A percentile compares a stretch with the other conserved stretches of the same genome.
These are phyloP conservation scores for Orychophragmus violaceus DNA, from an alignment of 345 rosid species.

Conservation along the genomic window DNA sequence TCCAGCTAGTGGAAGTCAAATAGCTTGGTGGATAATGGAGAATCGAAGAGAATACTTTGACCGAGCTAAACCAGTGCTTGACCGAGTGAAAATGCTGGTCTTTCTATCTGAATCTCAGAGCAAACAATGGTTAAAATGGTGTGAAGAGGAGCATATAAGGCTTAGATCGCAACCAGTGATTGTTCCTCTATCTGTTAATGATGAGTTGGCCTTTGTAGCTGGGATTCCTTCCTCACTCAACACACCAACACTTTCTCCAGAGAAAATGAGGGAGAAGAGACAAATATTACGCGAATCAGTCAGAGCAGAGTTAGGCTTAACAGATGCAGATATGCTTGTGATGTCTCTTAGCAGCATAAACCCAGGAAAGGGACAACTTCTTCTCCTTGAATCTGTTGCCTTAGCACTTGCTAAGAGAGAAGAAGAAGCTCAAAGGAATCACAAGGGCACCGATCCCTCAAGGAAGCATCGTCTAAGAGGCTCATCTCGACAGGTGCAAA, in stretches of 20 bases:
- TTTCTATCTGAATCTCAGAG: conserved; percentile 82
- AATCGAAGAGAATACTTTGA: conserved; percentile 88
- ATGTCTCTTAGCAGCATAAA: conserved; percentile 92
- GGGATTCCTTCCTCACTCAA: conserved; percentile 78
- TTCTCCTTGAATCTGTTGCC: conserved; percentile 68
- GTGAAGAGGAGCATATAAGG: conserved; percentile 67
- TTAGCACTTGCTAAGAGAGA: conserved; percentile 33
- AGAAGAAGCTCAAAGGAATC: conserved; percentile 22
- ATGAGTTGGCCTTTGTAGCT: conserved; percentile 88
- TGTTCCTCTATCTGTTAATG: conserved; percentile 82
- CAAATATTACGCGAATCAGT: conserved; percentile 52
- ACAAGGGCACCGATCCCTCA: conserved; percentile 29
- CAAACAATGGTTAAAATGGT: conserved; percentile 86
- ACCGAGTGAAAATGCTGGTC: conserved; percentile 70
- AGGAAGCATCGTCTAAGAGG: conserved; percentile 55
- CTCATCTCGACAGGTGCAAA: conserved; percentile 36
- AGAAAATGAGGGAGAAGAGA: conserved; percentile 68
- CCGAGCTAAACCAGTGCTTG: conserved; percentile 63
- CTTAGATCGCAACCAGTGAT: conserved; percentile 74
- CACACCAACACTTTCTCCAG: conserved; percentile 55
- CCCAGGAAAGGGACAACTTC: conserved; percentile 79
- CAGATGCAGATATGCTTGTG: conserved; percentile 70
- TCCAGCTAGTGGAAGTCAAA: conserved; percentile 91
- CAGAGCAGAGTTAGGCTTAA: conserved; percentile 71
- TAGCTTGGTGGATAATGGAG: conserved; percentile 99